These are phyloP conservation scores for Saccharum officinarum DNA, from an alignment of 176 grass and related monocot genomes.

Conservation along the genomic window DNA sequence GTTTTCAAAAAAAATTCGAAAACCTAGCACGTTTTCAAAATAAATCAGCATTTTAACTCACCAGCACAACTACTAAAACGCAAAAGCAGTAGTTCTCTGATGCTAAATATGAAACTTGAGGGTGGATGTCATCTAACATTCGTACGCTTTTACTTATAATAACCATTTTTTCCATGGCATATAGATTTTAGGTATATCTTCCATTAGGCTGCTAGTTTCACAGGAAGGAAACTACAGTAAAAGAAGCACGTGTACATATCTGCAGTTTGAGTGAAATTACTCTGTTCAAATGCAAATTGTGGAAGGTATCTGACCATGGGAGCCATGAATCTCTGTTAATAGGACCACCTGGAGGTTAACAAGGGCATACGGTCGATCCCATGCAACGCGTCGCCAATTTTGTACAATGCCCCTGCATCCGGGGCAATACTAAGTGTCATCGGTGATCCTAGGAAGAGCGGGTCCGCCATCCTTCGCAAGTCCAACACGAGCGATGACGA, in stretches of 20 bases:
- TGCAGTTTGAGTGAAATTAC: slow-evolving; percentile 1
- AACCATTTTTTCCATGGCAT: neutral
- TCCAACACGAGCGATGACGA: slow-evolving; percentile 89
- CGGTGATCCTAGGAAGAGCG: slow-evolving; percentile 67
- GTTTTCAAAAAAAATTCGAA: neutral
- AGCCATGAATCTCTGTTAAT: slow-evolving; percentile 11
- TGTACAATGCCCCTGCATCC: slow-evolving; percentile 57
- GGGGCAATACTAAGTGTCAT: slow-evolving; percentile 62
- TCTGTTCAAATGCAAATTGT: neutral
- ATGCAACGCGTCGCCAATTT: slow-evolving; percentile 54
- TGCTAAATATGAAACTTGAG: slow-evolving; percentile 1
- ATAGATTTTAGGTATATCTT: neutral
- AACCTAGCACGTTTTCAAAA: neutral
- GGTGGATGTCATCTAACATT: neutral
- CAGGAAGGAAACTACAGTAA: neutral
- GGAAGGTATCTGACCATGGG: slow-evolving; percentile 13
- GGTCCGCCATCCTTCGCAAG: slow-evolving; percentile 72
- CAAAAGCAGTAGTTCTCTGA: neutral
- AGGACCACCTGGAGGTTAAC: slow-evolving; percentile 66
- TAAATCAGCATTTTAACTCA: neutral
- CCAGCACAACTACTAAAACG: neutral
- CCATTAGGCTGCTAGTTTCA: slow-evolving; percentile 28
- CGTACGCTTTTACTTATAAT: neutral
- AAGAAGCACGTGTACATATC: neutral
- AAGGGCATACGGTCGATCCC: slow-evolving; percentile 60